These are phyloP conservation scores for Aureobasidium sp. DNA, from an alignment of 2,329 filamentous ascomycete genomes.

Conservation along the genomic window DNA sequence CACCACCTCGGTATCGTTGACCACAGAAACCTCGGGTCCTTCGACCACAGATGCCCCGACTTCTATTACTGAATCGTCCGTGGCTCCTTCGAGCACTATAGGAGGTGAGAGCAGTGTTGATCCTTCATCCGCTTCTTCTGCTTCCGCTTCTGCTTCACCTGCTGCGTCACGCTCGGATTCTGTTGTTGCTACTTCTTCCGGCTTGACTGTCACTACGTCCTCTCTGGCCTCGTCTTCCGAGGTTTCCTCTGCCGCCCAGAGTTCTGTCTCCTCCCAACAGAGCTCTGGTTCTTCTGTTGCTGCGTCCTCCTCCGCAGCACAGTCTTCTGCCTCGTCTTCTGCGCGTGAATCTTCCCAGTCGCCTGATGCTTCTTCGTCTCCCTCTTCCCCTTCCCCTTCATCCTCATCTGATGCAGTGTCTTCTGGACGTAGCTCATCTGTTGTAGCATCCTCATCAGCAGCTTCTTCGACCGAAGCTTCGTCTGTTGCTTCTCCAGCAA, in stretches of 20 bases:
- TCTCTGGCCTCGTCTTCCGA: not conserved
- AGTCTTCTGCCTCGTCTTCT: constrained; percentile 5
- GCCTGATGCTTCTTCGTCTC: constrained; percentile 16
- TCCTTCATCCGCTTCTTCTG: constrained; percentile 18
- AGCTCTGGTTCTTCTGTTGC: constrained; percentile 5
- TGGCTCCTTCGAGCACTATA: constrained; percentile 17
- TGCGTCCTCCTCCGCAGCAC: constrained; percentile 13
- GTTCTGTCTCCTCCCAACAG: constrained; percentile 15
- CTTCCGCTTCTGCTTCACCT: constrained; percentile 18
- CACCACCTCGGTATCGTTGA: constrained; percentile 23
- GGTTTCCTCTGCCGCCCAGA: constrained; percentile 20
- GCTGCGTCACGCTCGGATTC: constrained; percentile 11
- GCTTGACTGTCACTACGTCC: not conserved
- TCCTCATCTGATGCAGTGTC: constrained; percentile 17
- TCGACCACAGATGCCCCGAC: constrained; percentile 5
- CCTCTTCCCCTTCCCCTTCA: constrained; percentile 17
- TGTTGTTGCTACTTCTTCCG: constrained; percentile 14
- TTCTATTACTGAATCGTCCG: constrained; percentile 18
- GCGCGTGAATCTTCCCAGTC: constrained; percentile 6
- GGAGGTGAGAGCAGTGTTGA: constrained; percentile 21
- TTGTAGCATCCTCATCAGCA: constrained; percentile 2
- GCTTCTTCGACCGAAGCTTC: not conserved
- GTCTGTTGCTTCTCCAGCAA: constrained; percentile 4
- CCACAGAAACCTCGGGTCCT: constrained; percentile 20
- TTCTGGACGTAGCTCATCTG: constrained; percentile 16